Conservation (phyloP, 108 stramenopile genomes). For the Hondaea fermentalgiana region DNA sequence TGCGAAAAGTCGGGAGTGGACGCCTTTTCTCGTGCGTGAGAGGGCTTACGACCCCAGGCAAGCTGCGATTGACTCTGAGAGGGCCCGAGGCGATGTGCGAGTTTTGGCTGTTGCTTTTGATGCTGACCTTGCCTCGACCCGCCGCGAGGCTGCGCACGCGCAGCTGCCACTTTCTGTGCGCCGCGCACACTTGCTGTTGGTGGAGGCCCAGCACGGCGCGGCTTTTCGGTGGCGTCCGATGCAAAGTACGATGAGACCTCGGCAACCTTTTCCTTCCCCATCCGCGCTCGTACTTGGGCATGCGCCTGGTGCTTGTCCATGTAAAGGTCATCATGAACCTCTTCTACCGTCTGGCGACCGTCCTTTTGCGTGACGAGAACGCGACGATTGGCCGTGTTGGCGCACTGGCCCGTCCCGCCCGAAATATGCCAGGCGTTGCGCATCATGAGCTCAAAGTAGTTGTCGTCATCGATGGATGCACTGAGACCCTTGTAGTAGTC, state of each 20-base stretch:
- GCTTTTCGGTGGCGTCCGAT: neutral
- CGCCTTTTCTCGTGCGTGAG: neutral
- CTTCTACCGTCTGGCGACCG: constrained; percentile 46
- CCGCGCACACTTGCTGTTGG: too few species aligned
- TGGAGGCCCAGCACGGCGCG: neutral
- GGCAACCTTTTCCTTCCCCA: neutral
- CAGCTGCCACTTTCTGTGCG: too few species aligned
- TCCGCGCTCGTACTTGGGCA: constrained; percentile 8
- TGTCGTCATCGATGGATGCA: constrained; percentile 37
- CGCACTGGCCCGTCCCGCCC: constrained; percentile 39
- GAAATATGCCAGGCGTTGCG: constrained; percentile 48
- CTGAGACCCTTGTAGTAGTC: constrained; percentile 39
- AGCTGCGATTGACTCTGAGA: neutral
- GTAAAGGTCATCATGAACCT: constrained; percentile 38
- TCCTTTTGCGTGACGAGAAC: constrained; percentile 47
- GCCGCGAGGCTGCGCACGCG: neutral
- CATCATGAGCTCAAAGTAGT: constrained; percentile 48
- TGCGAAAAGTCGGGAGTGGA: neutral
- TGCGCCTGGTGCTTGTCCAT: constrained; percentile 22
- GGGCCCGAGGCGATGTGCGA: neutral
- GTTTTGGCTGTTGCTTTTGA: neutral
- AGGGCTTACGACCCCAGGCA: neutral
- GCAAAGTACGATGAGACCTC: neutral
- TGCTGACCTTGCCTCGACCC: neutral
- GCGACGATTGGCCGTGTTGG: constrained; percentile 32